These are phyloP conservation scores for Knufia fluminis DNA, from an alignment of 2,329 filamentous ascomycete species.

Conservation along the genomic window DNA sequence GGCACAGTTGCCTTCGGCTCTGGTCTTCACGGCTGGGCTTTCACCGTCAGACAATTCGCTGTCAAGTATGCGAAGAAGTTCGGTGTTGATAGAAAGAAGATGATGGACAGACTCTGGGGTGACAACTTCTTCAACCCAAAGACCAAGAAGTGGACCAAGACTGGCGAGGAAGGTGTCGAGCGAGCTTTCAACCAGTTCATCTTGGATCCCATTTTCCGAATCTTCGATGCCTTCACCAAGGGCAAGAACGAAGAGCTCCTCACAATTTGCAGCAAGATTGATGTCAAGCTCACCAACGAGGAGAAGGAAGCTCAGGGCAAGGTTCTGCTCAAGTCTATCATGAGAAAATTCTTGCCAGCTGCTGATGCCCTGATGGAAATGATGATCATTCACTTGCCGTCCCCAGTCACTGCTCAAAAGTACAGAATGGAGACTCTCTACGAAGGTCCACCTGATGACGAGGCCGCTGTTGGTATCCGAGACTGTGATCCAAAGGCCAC, in stretches of 20 bases:
- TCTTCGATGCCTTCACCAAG: constrained; percentile 95
- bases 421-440: constrained; percentile 99
- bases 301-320: constrained; percentile 96
- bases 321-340: constrained; percentile 92
- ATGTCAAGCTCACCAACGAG: constrained; percentile 78
- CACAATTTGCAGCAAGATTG: constrained; percentile 80
- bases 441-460: constrained; percentile 91
- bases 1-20: constrained; percentile 98
- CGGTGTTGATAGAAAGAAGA: constrained; percentile 98
- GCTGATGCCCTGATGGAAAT: constrained; percentile 98
- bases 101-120: constrained; percentile 99
- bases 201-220: constrained; percentile 98
- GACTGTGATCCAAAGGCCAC: constrained; percentile 97
- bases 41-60: constrained; percentile 98
- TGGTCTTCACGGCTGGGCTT: constrained; percentile 99
- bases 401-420: constrained; percentile 86
- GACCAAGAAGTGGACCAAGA: constrained; percentile 99
- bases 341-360: constrained; percentile 97
- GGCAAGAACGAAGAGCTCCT: constrained; percentile 91
- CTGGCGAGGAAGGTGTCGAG: constrained; percentile 78
- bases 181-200: constrained; percentile 99
- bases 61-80: constrained; percentile 98
- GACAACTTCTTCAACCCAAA: constrained; percentile 99
- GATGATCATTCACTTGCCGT: constrained; percentile 99
- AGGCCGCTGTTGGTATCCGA: constrained; percentile 89